Evolutionary conservation across 2,329 filamentous ascomycete genomes (phyloP).

Genomic region (Biscogniauxia marginata): DNA sequence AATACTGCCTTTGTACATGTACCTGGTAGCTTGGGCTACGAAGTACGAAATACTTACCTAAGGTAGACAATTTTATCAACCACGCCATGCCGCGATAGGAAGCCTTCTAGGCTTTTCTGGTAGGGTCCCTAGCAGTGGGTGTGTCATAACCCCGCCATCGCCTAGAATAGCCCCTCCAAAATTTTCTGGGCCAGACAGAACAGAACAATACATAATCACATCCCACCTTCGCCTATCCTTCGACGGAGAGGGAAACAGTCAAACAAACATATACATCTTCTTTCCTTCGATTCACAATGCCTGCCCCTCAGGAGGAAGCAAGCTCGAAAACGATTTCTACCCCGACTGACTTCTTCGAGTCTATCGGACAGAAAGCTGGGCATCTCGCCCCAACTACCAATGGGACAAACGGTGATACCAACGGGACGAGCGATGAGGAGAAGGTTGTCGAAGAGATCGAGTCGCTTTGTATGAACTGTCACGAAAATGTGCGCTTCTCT

Average conservation of each 20-base stretch:
- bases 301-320: conserved; percentile 38
- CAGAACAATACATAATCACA: conserved; percentile 1
- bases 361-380: conserved; percentile 61
- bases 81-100: conserved; percentile 8
- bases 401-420: conserved; percentile 29
- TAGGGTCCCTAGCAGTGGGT: conserved; percentile 12
- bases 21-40: too few species aligned
- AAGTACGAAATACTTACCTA: too few species aligned
- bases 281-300: conserved; percentile 37
- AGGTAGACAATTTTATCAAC: neutral
- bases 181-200: conserved; percentile 25
- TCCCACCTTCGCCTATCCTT: neutral
- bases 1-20: too few species aligned
- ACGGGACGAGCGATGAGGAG: conserved; percentile 43
- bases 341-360: conserved; percentile 56
- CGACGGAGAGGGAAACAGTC: neutral
- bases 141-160: conserved; percentile 41
- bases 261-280: neutral
- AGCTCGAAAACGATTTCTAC: conserved; percentile 30
- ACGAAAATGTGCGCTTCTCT: conserved; percentile 61
- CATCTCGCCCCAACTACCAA: conserved; percentile 44
- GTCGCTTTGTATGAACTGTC: conserved; percentile 84
- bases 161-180: conserved; percentile 38
- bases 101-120: conserved; percentile 17
- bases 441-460: conserved; percentile 67